Base-by-base conservation (phyloP, 1,284 basidiomycete species). In the Rhodotorula mucilaginosa region DNA sequence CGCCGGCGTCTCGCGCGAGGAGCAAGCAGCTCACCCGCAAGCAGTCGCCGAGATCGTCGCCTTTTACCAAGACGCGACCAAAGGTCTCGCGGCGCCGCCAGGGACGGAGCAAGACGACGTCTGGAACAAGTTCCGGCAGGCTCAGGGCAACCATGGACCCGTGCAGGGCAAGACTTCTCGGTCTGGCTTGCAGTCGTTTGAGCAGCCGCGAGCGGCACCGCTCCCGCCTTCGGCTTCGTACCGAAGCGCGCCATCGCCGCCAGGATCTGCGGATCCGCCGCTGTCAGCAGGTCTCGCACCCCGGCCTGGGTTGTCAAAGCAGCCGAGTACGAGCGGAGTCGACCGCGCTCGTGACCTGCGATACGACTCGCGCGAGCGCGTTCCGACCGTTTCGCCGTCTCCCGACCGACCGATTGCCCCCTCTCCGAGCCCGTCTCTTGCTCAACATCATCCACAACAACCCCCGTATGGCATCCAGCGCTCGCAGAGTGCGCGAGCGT, bases 31-130 rank as follows among this genome's bases (percentile, higher is more conserved):
- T 84, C 96, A 99, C 80, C 97, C 97, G 0, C 92, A 98, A 83
- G 93, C 94, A 2, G 93, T 99, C 70, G 94, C 97, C 88, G 97
- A 98, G 79, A 97, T 99, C 76, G 96, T 99, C 80, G 94, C 96
- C 79, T 99, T 98, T 83, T 98, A 97, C 81, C 94, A 97, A 80
- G 77, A 79, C 58, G 80, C 80, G 44, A 81, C 80, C 23, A 80
- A 82, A 69, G 82, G 81, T 74, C 80, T 81, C 66, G 77, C 78
- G 10, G 76, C 71, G 2, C 58, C 69, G 16, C 51, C 62, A 7
- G 75, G 71, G 0, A 48, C 71, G 19, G 71, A 76, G 61, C 57
- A 71, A 44, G 88, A 87, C 71, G 89, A 91, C 77, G 88, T 90
- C 15, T 92, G 89, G 89, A 87, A 88, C 80, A 91, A 91, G 86